A percentile compares a stretch with the other conserved stretches of the same genome.
phyloP scores from a whole-genome alignment of 1,284 basidiomycete genomes.

The Singerocomus inundabilis region DNA sequence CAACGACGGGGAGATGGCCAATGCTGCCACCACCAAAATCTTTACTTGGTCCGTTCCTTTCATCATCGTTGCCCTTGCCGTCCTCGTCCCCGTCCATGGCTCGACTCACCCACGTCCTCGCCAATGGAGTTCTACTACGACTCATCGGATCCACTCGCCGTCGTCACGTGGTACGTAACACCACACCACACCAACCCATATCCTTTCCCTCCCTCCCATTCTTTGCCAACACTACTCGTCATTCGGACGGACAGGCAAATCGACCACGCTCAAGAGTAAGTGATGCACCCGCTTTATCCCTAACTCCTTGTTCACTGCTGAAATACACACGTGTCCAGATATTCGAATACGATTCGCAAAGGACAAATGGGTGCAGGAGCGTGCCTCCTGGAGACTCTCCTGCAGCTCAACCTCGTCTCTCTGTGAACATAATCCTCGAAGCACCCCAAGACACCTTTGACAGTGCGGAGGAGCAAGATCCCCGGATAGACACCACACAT shows the following conservation, averaged over 20 bases:
- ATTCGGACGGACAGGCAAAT: constrained; percentile 60
- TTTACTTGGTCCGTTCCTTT: too few relatives aligned
- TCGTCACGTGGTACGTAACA: too few relatives aligned
- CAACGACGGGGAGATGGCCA: too few relatives aligned
- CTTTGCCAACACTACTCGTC: too few relatives aligned
- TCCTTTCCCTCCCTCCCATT: too few relatives aligned
- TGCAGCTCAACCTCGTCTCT: constrained; percentile 78
- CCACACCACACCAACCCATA: too few relatives aligned
- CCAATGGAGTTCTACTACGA: too few relatives aligned
- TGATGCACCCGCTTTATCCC: constrained; percentile 13
- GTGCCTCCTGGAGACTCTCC: constrained; percentile 71
- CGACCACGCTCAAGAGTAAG: constrained; percentile 64
- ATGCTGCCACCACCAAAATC: too few relatives aligned
- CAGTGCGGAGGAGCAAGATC: constrained; percentile 29
- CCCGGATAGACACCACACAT: constrained; percentile 43
- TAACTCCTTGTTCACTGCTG: too few relatives aligned
- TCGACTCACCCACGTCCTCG: too few relatives aligned
- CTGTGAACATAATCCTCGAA: constrained; percentile 64
- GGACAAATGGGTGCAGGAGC: constrained; percentile 53
- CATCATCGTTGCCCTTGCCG: too few relatives aligned
- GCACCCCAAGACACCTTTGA: constrained; percentile 44
- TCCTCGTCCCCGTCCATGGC: too few relatives aligned
- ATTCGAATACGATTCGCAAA: constrained; percentile 66
- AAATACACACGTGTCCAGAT: constrained; percentile 42
- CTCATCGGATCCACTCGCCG: constrained; percentile 58